Evolutionary conservation across 768 basidiomycete genomes (phyloP).

Genomic region (Boletus vermiculosoides): DNA sequence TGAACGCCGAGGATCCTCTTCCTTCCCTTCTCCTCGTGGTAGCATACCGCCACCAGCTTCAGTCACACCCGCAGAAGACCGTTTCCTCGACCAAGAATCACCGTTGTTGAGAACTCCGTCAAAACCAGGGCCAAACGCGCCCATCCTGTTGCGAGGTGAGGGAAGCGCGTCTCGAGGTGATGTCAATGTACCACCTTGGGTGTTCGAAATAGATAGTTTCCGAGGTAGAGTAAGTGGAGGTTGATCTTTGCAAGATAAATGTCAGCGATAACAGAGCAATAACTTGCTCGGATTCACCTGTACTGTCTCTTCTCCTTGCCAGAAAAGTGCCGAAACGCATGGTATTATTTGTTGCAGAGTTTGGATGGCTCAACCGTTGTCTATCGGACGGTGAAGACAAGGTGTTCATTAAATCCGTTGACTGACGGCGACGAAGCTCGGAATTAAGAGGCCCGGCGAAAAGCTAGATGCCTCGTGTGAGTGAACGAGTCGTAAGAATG

Average conservation of each 20-base stretch:
- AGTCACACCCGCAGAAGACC: conserved; percentile 53
- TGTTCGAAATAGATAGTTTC: conserved; percentile 66
- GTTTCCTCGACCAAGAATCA: conserved; percentile 71
- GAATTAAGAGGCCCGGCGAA: conserved; percentile 81
- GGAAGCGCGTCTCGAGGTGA: conserved; percentile 62
- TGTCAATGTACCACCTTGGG: conserved; percentile 46
- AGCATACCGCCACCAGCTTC: conserved; percentile 39
- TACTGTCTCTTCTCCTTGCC: conserved; percentile 64
- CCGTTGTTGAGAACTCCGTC: conserved; percentile 69
- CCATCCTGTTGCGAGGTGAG: conserved; percentile 63
- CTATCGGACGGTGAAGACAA: conserved; percentile 59
- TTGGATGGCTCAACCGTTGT: conserved; percentile 52
- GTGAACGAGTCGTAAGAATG: conserved; percentile 16
- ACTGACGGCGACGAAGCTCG: conserved; percentile 82
- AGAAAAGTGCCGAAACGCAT: conserved; percentile 60
- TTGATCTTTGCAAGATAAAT: conserved; percentile 47
- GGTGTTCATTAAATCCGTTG: conserved; percentile 67
- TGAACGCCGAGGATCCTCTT: conserved; percentile 39
- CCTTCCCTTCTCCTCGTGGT: conserved; percentile 42
- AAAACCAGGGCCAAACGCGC: conserved; percentile 58
- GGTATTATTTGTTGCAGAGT: conserved; percentile 49
- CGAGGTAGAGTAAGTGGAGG: conserved; percentile 53
- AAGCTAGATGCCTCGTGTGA: conserved; percentile 51
- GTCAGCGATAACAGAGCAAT: conserved; percentile 5
- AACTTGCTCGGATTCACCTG: conserved; percentile 43